phyloP scores from a whole-genome alignment of 176 grass and related monocot genomes.

The Triticum turgidum region DNA sequence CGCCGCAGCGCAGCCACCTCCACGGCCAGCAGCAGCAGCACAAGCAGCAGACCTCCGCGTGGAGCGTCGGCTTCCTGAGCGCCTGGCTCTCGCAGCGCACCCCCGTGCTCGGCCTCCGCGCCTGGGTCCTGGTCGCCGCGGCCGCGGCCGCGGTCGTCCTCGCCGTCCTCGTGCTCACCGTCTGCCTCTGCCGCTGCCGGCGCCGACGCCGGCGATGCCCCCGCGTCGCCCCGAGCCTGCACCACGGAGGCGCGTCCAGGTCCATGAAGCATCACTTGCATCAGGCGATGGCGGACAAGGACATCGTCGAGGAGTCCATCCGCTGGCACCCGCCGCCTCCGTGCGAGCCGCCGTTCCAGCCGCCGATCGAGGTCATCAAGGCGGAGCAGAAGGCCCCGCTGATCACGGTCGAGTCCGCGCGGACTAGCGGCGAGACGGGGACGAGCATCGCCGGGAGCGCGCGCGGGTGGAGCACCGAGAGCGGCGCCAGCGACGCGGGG shows the following conservation, averaged over 20 bases:
- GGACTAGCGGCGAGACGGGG: conserved; percentile 30
- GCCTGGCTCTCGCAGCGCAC: conserved; percentile 65
- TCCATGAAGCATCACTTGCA: conserved; percentile 50
- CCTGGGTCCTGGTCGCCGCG: conserved; percentile 60
- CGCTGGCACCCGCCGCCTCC: conserved; percentile 31
- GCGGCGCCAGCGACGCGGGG: conserved; percentile 16
- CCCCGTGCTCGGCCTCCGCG: conserved; percentile 71
- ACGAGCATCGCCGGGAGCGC: conserved; percentile 44
- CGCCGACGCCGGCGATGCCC: conserved; percentile 40
- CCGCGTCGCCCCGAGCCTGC: conserved; percentile 13
- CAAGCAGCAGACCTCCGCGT: conserved; percentile 31
- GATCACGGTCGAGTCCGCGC: conserved; percentile 9
- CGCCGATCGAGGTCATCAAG: conserved; percentile 58
- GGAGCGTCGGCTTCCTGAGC: conserved; percentile 46
- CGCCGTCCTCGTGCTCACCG: conserved; percentile 39
- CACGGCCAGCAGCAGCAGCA: conserved; percentile 1
- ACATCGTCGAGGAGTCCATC: conserved; percentile 48
- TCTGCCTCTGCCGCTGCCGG: conserved; percentile 54
- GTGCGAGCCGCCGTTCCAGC: conserved; percentile 33
- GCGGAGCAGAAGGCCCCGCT: conserved; percentile 46
- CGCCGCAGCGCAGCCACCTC: neutral
- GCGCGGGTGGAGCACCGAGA: conserved; percentile 8
- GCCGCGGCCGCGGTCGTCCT: conserved; percentile 40
- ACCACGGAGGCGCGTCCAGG: neutral
- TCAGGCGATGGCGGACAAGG: conserved; percentile 45